Base-by-base conservation (phyloP, 495 filamentous ascomycete species). In the Aspergillus avenaceus region DNA sequence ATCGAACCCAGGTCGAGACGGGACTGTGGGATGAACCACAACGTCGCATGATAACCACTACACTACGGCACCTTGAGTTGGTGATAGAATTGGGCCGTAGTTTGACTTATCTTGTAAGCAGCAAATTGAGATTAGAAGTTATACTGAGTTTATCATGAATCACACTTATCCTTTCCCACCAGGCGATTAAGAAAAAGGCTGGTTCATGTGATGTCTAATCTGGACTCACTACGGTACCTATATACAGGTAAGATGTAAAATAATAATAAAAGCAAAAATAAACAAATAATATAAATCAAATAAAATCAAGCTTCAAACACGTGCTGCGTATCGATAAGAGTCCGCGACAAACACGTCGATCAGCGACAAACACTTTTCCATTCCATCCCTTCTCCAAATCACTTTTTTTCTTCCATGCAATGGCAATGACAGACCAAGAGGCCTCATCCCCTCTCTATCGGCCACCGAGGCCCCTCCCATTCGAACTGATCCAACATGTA, bases 401-500 rank as follows among this genome's bases (percentile, higher is more conserved):
- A n/a, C n/a, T n/a, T 34, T 41, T 26, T 25, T 24, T 19, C 14
- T 47, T 45, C 42, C 51, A 49, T 6, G n/a, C 47, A 23, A 56
- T 53, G 58, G 46, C 51, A 58, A 62, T 60, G 47, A 36, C 43
- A 53, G 50, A 53, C 38, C 53, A 53, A 24, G 54, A 60, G 41
- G 50, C 51, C 2, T 19, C 49, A 9, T 13, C 41, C 46, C 60
- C 54, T 58, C 31, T 34, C 29, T 85, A 82, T 59, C 79, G 81
- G 34, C 64, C 73, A 12, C 74, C 77, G 3, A 73, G 68, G 38
- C 63, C 64, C 24, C 63, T 90, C 1, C 80, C 85, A 0, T 80
- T 76, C 41, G 80, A 85, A 52, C 63, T 91, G 6, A 76, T 74
- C 23, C 71, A 83, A 36, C 82, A 88, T 55, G 81, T 78, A 40